These are phyloP conservation scores for Leishmania aethiopica DNA, from an alignment of 208 protist species.

Conservation along the genomic window DNA sequence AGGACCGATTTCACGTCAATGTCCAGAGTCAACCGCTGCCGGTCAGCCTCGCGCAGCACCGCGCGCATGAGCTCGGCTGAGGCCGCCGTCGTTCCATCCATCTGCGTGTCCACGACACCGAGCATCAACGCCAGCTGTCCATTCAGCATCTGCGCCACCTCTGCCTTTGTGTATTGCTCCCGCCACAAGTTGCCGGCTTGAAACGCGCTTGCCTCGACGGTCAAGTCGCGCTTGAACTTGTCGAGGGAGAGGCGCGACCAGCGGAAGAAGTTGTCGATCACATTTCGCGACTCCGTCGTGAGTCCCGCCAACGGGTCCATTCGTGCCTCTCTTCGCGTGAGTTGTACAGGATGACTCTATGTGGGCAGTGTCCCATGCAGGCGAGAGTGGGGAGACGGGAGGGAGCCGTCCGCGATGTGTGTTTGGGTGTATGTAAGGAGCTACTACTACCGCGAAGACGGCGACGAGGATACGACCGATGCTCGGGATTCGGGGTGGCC, in stretches of 20 bases:
- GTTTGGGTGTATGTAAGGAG: neutral
- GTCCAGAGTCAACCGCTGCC: constrained; percentile 51
- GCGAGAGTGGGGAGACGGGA: neutral
- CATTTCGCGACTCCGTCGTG: constrained; percentile 44
- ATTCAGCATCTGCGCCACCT: constrained; percentile 54
- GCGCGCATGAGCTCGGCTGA: constrained; percentile 68
- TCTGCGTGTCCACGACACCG: constrained; percentile 52
- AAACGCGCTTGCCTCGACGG: constrained; percentile 60
- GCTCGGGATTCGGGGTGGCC: neutral
- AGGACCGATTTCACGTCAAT: constrained; percentile 58
- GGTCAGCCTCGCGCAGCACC: constrained; percentile 70
- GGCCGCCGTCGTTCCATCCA: constrained; percentile 47
- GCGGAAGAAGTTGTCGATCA: constrained; percentile 65
- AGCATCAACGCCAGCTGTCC: constrained; percentile 61
- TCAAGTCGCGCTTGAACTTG: constrained; percentile 63
- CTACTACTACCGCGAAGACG: neutral
- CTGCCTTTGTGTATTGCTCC: constrained; percentile 51
- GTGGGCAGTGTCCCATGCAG: neutral
- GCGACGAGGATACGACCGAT: neutral
- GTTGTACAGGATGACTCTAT: neutral
- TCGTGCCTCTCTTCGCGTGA: neutral
- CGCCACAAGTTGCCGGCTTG: constrained; percentile 56
- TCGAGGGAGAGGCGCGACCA: constrained; percentile 71
- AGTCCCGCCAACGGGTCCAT: constrained; percentile 54
- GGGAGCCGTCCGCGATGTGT: neutral